Evolutionary conservation across 2,329 filamentous ascomycete genomes (phyloP), one percentile per base, ranked within the genome.

Genomic region (Cordyceps farinosa): DNA sequence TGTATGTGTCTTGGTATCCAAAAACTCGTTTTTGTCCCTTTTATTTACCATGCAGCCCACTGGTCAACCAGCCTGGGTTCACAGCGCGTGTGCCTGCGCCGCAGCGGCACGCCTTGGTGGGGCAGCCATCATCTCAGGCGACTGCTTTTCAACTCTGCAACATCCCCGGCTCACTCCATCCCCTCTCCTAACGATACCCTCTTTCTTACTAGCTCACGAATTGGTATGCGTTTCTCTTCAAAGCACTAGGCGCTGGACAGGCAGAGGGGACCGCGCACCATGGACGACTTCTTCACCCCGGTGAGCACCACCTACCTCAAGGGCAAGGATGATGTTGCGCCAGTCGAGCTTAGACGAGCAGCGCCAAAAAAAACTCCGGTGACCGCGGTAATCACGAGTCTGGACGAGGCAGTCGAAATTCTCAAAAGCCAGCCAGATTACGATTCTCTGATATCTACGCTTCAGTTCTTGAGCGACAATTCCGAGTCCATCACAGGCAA

Each of bases 401-500:
- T 69, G 22, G 79, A 83, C 45, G 84, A 87, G 65, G 84, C 81
- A 10, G 74, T 91, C n/a, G 80, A 86, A 47, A 76, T 79, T 3
- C 75, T 92, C 13, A 87, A 82, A 66, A 79, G 75, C 47, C 83
- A 91, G 67, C 89, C 90, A 3, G 82, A 84, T 69, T 82, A 87
- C 66, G 80, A 85, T 10, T 77, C 78, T 3, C 76, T 92, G 1
- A 73, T 80, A 7, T 75, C 76, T 0, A 77, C 81, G 5, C 73
- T 92, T 45, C 72, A 73, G 13, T 87, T 83, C 67, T 76, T 91
- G 4, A 69, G 73, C 30, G 69, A 74, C 22, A 54, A 67, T 42
- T 52, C 66, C 10, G 69, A 70, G 10, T 60, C 64, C 3, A 32
- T 53, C 30, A 42, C 40, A 1, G 48, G 40, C 61, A 53, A 27